Percentiles rank a stretch among this genome's conserved stretches.
Conservation (phyloP, 495 filamentous ascomycete species). For the Lophiotrema nucula region DNA sequence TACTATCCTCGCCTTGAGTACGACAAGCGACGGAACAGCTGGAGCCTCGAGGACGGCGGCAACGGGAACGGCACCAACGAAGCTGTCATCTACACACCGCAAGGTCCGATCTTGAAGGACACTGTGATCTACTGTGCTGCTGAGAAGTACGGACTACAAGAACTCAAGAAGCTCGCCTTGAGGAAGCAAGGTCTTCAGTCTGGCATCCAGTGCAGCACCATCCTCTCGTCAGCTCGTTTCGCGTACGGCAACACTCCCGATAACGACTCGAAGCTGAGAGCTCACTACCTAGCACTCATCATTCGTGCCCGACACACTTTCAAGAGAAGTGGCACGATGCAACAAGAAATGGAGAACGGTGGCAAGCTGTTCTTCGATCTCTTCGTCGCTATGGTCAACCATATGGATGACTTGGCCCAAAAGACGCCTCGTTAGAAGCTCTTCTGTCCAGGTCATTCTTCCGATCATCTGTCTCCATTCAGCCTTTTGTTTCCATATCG, state of each 20-base stretch:
- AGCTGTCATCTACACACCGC: slow-evolving; percentile 30
- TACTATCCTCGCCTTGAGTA: slow-evolving; percentile 63
- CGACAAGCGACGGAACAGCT: slow-evolving; percentile 43
- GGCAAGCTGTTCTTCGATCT: slow-evolving; percentile 89
- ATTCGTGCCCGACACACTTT: slow-evolving; percentile 81
- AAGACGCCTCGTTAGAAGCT: slow-evolving; percentile 25
- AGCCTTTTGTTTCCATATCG: background rate
- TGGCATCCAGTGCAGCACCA: slow-evolving; percentile 79
- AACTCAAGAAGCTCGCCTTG: slow-evolving; percentile 78
- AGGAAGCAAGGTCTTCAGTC: slow-evolving; percentile 80
- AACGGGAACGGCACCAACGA: slow-evolving; percentile 33
- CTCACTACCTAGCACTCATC: slow-evolving; percentile 90
- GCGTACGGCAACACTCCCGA: slow-evolving; percentile 88
- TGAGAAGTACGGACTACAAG: slow-evolving; percentile 73
- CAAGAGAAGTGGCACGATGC: slow-evolving; percentile 95
- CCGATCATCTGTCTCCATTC: slow-evolving; percentile 33
- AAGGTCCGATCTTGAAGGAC: slow-evolving; percentile 48
- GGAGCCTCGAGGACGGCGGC: slow-evolving; percentile 40
- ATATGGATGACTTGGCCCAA: slow-evolving; percentile 51
- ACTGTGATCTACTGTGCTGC: slow-evolving; percentile 90
- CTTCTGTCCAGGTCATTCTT: slow-evolving; percentile 4
- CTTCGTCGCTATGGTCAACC: slow-evolving; percentile 90
- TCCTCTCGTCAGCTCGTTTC: slow-evolving; percentile 77
- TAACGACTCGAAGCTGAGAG: slow-evolving; percentile 80
- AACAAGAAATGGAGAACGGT: slow-evolving; percentile 86